Evolutionary conservation across 2,329 filamentous ascomycete genomes (phyloP).

Genomic region (Fusarium nelsonii): DNA sequence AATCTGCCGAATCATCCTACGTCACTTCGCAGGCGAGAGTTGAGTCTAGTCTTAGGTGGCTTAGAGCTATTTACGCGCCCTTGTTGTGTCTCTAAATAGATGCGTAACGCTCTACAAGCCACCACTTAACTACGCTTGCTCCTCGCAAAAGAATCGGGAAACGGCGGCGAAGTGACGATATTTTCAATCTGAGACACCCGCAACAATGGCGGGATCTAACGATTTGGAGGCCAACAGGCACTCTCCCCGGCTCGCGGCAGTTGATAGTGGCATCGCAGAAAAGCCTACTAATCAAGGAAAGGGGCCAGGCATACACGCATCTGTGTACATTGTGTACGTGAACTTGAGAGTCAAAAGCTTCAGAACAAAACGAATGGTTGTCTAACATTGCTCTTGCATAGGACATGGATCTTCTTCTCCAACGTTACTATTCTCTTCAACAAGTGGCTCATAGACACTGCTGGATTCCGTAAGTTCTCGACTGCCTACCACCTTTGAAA

Average conservation of each 20-base stretch:
- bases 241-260: conserved; percentile 1
- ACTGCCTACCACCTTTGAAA: neutral
- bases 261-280: conserved; percentile 36
- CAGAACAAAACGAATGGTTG: neutral
- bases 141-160: neutral
- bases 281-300: conserved; percentile 44
- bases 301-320: conserved; percentile 49
- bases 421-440: conserved; percentile 91
- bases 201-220: conserved; percentile 22
- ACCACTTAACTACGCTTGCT: conserved; percentile 5
- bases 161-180: conserved; percentile 3
- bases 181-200: conserved; percentile 11
- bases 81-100: conserved; percentile 14
- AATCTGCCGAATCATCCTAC: neutral
- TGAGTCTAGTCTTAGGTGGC: conserved; percentile 24
- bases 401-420: conserved; percentile 86
- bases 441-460: conserved; percentile 85
- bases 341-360: neutral
- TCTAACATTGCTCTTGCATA: conserved; percentile 45
- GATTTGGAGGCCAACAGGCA: conserved; percentile 32
- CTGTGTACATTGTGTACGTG: conserved; percentile 52
- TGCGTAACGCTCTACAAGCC: conserved; percentile 12
- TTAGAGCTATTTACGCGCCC: conserved; percentile 16
- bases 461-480: conserved; percentile 75
- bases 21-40: conserved; percentile 25